Percentiles rank a stretch among this genome's conserved stretches.
Conservation (phyloP, 148 eudicot species). For the Arbutus unedo region DNA sequence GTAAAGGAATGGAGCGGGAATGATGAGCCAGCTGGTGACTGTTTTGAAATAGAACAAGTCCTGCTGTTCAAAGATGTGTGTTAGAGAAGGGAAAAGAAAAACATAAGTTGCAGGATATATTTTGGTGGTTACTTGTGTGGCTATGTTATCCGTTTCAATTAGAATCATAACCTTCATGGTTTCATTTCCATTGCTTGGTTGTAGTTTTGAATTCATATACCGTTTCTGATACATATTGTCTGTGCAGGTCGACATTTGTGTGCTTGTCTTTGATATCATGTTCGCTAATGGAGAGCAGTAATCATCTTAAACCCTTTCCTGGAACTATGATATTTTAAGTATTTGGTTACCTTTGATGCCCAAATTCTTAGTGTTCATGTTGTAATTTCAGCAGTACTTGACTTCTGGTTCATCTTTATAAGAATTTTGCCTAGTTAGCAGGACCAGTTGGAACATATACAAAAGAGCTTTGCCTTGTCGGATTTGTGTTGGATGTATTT, state of each 20-base stretch:
- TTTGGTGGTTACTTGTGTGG: not conserved
- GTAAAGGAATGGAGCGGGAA: not conserved
- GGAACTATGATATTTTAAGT: not conserved
- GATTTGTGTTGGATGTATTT: not conserved
- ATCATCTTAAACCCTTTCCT: conserved; percentile 37
- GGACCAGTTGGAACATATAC: not conserved
- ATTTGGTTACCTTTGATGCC: not conserved
- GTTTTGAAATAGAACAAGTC: not conserved
- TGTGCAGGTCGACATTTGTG: conserved; percentile 88
- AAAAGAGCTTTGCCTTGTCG: conserved; percentile 2
- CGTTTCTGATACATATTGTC: conserved; percentile 11
- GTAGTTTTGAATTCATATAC: not conserved
- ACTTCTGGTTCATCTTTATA: conserved; percentile 10
- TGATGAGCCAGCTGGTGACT: not conserved
- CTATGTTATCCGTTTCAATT: not conserved
- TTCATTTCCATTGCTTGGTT: conserved; percentile 5
- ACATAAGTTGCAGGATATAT: not conserved
- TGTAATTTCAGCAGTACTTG: not conserved
- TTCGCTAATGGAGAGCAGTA: conserved; percentile 89
- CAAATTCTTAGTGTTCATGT: not conserved
- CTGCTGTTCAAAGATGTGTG: not conserved
- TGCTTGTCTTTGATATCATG: conserved; percentile 82
- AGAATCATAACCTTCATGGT: not conserved
- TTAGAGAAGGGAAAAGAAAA: not conserved
- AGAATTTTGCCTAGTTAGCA: not conserved